These are phyloP conservation scores for Begonia fuchsioides DNA, from an alignment of 306 rosid species.

Conservation along the genomic window DNA sequence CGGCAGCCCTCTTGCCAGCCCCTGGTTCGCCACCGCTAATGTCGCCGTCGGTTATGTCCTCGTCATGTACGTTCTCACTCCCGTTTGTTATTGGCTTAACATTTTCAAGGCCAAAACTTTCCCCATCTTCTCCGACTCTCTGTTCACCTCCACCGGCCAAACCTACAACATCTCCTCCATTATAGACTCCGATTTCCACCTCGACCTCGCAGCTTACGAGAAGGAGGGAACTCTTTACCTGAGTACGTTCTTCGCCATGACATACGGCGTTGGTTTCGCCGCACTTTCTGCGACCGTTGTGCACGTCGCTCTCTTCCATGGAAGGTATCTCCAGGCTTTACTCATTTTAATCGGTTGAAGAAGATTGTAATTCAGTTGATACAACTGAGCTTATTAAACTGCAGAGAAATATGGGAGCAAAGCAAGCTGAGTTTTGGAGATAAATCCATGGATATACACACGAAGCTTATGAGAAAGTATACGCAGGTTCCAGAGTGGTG, in stretches of 20 bases:
- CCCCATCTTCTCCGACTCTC: conserved; percentile 45
- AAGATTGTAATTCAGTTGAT: not conserved
- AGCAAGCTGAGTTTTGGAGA: conserved; percentile 54
- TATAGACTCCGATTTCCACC: conserved; percentile 54
- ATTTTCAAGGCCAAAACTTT: conserved; percentile 51
- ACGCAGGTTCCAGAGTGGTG: conserved; percentile 84
- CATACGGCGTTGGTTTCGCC: conserved; percentile 83
- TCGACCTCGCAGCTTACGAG: conserved; percentile 44
- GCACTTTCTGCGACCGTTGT: conserved; percentile 67
- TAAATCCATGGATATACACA: conserved; percentile 56
- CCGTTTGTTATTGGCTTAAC: conserved; percentile 58
- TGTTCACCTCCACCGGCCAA: conserved; percentile 40
- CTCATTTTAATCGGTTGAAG: not conserved
- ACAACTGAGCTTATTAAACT: not conserved
- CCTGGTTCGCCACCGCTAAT: conserved; percentile 95
- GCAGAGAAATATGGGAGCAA: conserved; percentile 84
- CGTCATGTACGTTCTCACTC: conserved; percentile 62
- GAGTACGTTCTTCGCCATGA: conserved; percentile 55
- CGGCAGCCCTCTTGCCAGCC: conserved; percentile 92
- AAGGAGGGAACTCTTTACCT: conserved; percentile 42
- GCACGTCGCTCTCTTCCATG: conserved; percentile 82
- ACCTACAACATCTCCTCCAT: conserved; percentile 49
- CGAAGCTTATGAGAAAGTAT: conserved; percentile 56
- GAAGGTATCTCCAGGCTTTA: conserved; percentile 33
- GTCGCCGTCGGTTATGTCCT: conserved; percentile 59